These are phyloP conservation scores for Aspergillus funiculosus DNA, from an alignment of 495 filamentous ascomycete species.

Conservation along the genomic window DNA sequence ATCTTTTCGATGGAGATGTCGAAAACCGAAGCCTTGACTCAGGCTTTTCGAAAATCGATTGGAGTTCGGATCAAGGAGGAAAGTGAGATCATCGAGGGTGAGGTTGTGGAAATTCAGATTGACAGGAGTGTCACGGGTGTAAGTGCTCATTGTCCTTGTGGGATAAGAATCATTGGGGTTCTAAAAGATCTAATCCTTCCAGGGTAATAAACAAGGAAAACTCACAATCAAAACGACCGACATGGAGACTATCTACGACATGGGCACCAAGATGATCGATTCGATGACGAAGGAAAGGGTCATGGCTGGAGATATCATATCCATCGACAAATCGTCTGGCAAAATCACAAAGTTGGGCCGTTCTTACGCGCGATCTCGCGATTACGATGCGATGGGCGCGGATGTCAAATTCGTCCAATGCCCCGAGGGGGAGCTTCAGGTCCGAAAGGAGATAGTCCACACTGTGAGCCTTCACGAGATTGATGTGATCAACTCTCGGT, in stretches of 20 bases:
- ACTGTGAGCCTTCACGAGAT: conserved; percentile 97
- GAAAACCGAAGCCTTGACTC: conserved; percentile 95
- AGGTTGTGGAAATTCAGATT: conserved; percentile 99
- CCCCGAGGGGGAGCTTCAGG: conserved; percentile 97
- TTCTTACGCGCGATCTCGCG: conserved; percentile 85
- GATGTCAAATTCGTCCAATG: conserved; percentile 98
- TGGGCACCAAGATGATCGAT: conserved; percentile 99
- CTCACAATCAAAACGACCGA: conserved; percentile 99
- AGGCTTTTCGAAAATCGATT: conserved; percentile 96
- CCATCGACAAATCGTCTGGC: conserved; percentile 94
- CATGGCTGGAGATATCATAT: conserved; percentile 96
- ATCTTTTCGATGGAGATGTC: conserved; percentile 99
- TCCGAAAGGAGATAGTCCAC: conserved; percentile 93
- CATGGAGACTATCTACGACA: conserved; percentile 99
- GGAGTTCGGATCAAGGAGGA: conserved; percentile 96
- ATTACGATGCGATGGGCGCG: conserved; percentile 98
- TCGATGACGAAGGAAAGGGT: conserved; percentile 98
- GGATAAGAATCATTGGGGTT: not conserved
- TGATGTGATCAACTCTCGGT: conserved; percentile 97
- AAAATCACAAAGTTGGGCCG: conserved; percentile 96
- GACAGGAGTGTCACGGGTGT: conserved; percentile 93
- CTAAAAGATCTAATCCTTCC: conserved; percentile 17
- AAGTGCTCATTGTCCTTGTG: conserved; percentile 15
- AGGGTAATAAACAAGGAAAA: conserved; percentile 94
- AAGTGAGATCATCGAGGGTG: conserved; percentile 97